Conservation (phyloP, 2,329 filamentous ascomycete species). For the Fusarium pseudocircinatum region DNA sequence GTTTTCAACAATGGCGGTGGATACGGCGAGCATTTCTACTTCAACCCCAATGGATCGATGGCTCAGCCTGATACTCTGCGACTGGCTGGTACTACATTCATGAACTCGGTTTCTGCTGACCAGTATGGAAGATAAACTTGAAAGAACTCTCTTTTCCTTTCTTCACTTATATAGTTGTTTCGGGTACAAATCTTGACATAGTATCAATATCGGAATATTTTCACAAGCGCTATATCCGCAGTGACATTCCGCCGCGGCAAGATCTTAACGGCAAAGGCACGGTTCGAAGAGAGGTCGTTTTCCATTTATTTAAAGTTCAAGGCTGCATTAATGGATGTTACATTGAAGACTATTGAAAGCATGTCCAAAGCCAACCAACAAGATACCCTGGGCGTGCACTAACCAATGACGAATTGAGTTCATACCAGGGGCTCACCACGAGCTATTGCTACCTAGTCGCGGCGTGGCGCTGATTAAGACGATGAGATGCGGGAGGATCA, state of each 20-base stretch:
- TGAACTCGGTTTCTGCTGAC: constrained; percentile 28
- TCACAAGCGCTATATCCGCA: neutral
- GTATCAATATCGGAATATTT: neutral
- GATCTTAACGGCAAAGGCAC: neutral
- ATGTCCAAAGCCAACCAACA: neutral
- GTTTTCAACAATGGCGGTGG: constrained; percentile 26
- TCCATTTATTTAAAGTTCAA: neutral
- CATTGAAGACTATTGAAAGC: neutral
- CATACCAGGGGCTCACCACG: neutral
- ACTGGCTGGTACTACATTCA: constrained; percentile 30
- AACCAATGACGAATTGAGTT: neutral
- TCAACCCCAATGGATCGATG: constrained; percentile 30
- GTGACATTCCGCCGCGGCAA: neutral
- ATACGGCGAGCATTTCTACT: constrained; percentile 37
- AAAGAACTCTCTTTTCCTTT: neutral
- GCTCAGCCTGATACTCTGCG: constrained; percentile 34
- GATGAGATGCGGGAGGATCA: neutral
- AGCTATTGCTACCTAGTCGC: neutral
- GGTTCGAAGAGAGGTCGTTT: neutral
- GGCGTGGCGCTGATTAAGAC: neutral
- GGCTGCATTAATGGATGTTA: neutral
- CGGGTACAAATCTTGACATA: neutral
- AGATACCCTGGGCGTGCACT: neutral
- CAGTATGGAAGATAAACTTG: constrained; percentile 24
- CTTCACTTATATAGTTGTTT: neutral